Base-by-base conservation (phyloP, 2,329 filamentous ascomycete genomes). In the Daldinia sp. region DNA sequence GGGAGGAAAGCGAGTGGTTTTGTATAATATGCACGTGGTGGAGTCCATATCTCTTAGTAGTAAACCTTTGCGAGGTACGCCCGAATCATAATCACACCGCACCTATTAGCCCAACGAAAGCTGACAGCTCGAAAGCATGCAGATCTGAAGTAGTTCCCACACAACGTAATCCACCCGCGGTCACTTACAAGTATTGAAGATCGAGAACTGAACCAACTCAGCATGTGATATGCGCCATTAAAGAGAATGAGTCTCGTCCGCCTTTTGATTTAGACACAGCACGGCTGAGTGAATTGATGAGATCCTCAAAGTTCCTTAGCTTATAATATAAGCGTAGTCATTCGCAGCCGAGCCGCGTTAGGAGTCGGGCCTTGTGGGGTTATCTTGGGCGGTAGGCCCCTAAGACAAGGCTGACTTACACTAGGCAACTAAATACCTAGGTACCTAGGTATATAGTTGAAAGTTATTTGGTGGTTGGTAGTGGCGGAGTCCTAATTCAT, bases 201-300 rank as follows among this genome's bases (percentile, higher is more conserved):
- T 23, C 9, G 20, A 30, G 9, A 30, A 15, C 23, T 18, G 9
- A 30, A 15, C 23, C 3, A 23, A 50, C 23, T 28, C 26, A 6
- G 13, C 3, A 30, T 50, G 26, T n/a, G 9, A n/a, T 10, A 50
- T 50, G 15, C 46, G 6, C 26, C 3, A 18, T 23, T 23, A 26
- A 28, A 20, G 4, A 48, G 20, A 2, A 23, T 13, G 37, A n/a
- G 20, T 48, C 26, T 28, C 20, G 18, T 7, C 30, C 26, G 28
- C 28, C 13, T 51, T 35, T 5, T 33, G 48, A 35, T 53, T 18
- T 1, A 33, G 23, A 13, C 12, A 18, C 1, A 7, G 5, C 28
- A 20, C 35, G 35, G 46, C 61, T 54, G 20, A 59, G 39, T n/a
- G 28, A 58, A 37, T 23, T 18, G 35, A 7, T 28, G 35, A n/a